Base-by-base conservation (phyloP, 768 basidiomycete genomes). In the Guyanaporus albipodus region DNA sequence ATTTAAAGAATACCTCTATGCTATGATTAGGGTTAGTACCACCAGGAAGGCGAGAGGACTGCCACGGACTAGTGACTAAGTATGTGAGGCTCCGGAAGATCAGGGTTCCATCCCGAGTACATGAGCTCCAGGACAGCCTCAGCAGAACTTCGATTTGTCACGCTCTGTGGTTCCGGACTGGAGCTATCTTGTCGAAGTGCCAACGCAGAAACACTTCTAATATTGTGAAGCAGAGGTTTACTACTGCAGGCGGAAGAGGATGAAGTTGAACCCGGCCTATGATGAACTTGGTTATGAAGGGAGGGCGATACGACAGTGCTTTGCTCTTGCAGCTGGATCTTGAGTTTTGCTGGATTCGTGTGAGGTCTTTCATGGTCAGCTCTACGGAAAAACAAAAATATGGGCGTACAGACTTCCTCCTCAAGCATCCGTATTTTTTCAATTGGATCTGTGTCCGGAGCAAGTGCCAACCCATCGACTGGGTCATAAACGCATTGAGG, bases 401-500 rank as follows among this genome's bases (percentile, higher is more conserved):
- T 10, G 45, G 21, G 59, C 76, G 53, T 61, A 88, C 89, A 72
- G 54, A 91, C 82, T 71, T 91, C 80, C 47, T 81, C 80, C 64
- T 91, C 89, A 15, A 91, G 70, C 33, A 82, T 75, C 48, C 76
- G 78, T 47, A 91, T 88, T 63, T 84, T 87, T 50, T 88, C 85
- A 11, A 79, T 57, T n/a, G 87, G 87, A 64, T 91, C 85, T 11
- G 77, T 80, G 49, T 90, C 86, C 39, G 87, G 78, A 18, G 85
- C 83, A 31, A 91, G 76, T 8, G 80, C 74, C 29, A 91, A 65
- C 15, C 89, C 90, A 63, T 91, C 89, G 14, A 91, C 82, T 3
- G 88, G 89, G 66, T 92, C 89, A 62, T 92, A 92, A 9, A 79
- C 79, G 57, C 89, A 92, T 58, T 85, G 83, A 8, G 89, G 89